These are phyloP conservation scores for Stephanodiscus triporus DNA, from an alignment of 108 stramenopile species.

Conservation along the genomic window DNA sequence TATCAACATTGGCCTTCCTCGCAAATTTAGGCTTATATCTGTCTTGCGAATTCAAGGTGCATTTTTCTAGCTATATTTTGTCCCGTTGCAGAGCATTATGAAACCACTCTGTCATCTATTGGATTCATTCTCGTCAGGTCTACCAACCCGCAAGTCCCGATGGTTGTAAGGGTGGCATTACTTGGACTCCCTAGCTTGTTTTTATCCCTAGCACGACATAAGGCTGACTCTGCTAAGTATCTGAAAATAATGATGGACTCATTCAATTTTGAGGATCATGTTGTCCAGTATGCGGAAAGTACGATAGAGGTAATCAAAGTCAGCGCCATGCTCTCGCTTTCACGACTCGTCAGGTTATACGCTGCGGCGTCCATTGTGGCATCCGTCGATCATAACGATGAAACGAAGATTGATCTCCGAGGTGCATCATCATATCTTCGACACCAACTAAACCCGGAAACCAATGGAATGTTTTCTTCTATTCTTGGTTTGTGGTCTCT, in stretches of 20 bases:
- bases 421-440: constrained; percentile 32
- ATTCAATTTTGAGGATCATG: constrained; percentile 35
- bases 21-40: not conserved
- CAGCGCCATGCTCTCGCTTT: constrained; percentile 26
- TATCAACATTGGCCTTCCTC: not conserved
- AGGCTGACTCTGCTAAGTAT: constrained; percentile 18
- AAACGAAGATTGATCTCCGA: not conserved
- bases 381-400: constrained; percentile 2
- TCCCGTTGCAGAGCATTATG: constrained; percentile 34
- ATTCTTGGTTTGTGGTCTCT: constrained; percentile 15
- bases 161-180: constrained; percentile 13
- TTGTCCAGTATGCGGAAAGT: constrained; percentile 18
- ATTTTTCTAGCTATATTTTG: constrained; percentile 36
- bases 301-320: constrained; percentile 7
- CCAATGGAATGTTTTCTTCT: constrained; percentile 14
- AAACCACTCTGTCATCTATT: constrained; percentile 37
- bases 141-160: constrained; percentile 5
- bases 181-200: constrained; percentile 37
- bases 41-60: constrained; percentile 11
- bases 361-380: constrained; percentile 27
- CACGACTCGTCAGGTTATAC: constrained; percentile 32
- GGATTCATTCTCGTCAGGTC: constrained; percentile 27
- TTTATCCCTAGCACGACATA: constrained; percentile 27
- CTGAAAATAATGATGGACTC: constrained; percentile 30
- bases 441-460: constrained; percentile 15